These are phyloP conservation scores for Teratosphaeria nubilosa DNA, from an alignment of 2,329 filamentous ascomycete genomes.

Conservation along the genomic window DNA sequence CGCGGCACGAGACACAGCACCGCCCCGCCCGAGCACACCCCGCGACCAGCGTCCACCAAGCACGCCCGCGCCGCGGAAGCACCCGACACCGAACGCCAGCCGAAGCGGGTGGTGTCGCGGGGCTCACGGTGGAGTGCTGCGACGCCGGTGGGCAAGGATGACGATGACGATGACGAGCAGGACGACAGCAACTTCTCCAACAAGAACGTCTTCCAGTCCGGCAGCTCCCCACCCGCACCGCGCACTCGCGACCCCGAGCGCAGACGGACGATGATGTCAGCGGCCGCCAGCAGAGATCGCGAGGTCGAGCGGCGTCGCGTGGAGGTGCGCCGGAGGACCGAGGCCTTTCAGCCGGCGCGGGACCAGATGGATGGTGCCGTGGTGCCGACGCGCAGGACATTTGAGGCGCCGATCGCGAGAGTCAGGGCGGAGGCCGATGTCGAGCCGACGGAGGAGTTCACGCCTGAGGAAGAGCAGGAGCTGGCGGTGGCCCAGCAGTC, in stretches of 20 bases:
- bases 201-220: conserved; percentile 78
- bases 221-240: conserved; percentile 16
- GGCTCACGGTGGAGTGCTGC: conserved; percentile 15
- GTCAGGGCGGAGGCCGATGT: conserved; percentile 36
- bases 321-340: conserved; percentile 30
- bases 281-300: conserved; percentile 25
- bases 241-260: conserved; percentile 53
- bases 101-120: conserved; percentile 24
- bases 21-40: conserved; percentile 22
- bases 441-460: conserved; percentile 83
- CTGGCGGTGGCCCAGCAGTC: conserved; percentile 56
- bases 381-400: conserved; percentile 47
- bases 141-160: conserved; percentile 18
- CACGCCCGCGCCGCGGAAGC: conserved; percentile 32
- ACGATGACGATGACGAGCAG: conserved; percentile 27
- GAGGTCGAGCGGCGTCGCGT: conserved; percentile 35
- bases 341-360: conserved; percentile 31
- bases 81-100: conserved; percentile 31
- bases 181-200: conserved; percentile 63
- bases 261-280: conserved; percentile 40
- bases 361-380: conserved; percentile 45
- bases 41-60: conserved; percentile 32
- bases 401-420: conserved; percentile 46
- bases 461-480: conserved; percentile 75
- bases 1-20: conserved; percentile 22